Evolutionary conservation across 139 green algal species (phyloP).

Genomic region (Asterochloris erici): DNA sequence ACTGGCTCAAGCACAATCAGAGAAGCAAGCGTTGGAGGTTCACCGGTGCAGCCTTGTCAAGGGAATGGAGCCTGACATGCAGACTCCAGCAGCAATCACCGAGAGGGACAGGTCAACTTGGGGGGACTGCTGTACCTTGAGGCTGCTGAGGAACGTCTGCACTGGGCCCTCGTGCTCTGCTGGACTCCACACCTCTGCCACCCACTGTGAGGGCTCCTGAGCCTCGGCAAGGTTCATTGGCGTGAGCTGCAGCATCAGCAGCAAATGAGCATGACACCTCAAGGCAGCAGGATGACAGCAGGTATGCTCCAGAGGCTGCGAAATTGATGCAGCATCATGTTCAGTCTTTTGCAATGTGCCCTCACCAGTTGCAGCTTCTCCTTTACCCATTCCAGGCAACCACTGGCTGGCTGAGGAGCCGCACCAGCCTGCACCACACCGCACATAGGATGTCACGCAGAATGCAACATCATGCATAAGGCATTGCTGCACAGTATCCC

Average conservation of each 20-base stretch:
- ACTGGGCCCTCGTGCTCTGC: slow-evolving; percentile 14
- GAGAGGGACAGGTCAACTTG: not conserved
- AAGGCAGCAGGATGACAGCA: not conserved
- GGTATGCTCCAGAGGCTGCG: not conserved
- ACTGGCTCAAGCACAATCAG: not conserved
- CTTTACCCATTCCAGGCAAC: slow-evolving; percentile 47
- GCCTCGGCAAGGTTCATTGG: not conserved
- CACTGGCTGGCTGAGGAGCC: not conserved
- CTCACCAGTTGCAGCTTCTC: slow-evolving; percentile 55
- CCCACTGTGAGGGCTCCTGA: slow-evolving; percentile 11
- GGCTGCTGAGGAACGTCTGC: slow-evolving; percentile 24
- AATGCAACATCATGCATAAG: too few relatives aligned
- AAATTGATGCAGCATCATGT: not conserved
- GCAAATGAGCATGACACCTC: not conserved
- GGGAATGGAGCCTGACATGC: not conserved
- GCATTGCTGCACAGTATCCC: too few relatives aligned
- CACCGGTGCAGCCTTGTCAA: not conserved
- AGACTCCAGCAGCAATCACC: not conserved
- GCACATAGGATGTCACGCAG: too few relatives aligned
- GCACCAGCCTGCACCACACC: too few relatives aligned
- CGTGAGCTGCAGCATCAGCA: slow-evolving; percentile 18
- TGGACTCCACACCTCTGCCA: slow-evolving; percentile 12
- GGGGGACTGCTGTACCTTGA: slow-evolving; percentile 18
- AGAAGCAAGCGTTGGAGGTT: not conserved
- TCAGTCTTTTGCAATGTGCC: not conserved